Conservation (phyloP, 306 rosid genomes). For the Leucaena leucocephala region DNA sequence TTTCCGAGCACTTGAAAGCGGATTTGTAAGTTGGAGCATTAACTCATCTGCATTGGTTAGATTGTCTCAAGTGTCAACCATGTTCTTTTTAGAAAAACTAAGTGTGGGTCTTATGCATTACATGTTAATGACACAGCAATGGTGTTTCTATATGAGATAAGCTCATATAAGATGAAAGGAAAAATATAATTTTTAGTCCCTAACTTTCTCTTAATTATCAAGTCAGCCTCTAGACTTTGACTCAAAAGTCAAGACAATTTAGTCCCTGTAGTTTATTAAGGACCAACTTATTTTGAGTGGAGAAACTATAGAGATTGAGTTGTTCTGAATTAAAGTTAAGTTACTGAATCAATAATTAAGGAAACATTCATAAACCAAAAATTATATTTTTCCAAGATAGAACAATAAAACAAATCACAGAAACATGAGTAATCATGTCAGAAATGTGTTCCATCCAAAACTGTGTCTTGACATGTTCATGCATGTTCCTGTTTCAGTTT, state of each 20-base stretch:
- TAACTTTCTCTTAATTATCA: background rate
- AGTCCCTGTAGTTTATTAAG: background rate
- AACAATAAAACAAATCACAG: background rate
- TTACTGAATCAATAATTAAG: background rate
- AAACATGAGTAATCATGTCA: background rate
- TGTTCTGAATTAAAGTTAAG: background rate
- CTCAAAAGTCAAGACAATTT: background rate
- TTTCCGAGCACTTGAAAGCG: constrained; percentile 88
- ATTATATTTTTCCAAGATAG: background rate
- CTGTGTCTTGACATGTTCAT: background rate
- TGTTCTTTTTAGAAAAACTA: background rate
- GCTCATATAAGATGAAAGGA: background rate
- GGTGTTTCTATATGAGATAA: background rate
- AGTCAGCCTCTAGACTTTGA: background rate
- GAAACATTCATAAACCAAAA: background rate
- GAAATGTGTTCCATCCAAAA: background rate
- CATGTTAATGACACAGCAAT: background rate
- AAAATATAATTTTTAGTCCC: too few species aligned
- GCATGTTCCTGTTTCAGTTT: background rate
- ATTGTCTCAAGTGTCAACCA: background rate
- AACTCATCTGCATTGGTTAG: background rate
- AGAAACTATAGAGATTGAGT: background rate
- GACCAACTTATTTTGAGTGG: background rate
- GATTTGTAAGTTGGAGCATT: constrained; percentile 74
- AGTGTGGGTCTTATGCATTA: background rate